Evolutionary conservation across 2,329 filamentous ascomycete genomes (phyloP).

Genomic region (Blumeria hordei): DNA sequence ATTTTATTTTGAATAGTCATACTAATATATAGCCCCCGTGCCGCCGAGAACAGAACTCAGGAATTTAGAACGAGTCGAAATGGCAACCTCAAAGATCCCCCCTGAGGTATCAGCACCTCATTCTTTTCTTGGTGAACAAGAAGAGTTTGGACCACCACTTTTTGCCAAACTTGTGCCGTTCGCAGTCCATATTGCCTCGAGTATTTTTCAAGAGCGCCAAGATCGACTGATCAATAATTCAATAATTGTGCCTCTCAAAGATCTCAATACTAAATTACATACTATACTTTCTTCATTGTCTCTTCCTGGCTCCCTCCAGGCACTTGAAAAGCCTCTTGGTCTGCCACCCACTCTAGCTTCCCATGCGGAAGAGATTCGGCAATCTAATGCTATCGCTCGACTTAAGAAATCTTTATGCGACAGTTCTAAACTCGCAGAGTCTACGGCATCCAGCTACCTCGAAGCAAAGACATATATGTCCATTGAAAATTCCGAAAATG

Average conservation of each 20-base stretch:
- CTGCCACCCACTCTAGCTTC: slow-evolving; percentile 65
- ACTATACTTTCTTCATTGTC: slow-evolving; percentile 61
- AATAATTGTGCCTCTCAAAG: slow-evolving; percentile 66
- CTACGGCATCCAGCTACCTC: slow-evolving; percentile 53
- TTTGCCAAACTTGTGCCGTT: slow-evolving; percentile 89
- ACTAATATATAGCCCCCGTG: slow-evolving; percentile 35
- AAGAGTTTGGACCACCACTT: slow-evolving; percentile 59
- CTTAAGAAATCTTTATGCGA: slow-evolving; percentile 64
- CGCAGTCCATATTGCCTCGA: slow-evolving; percentile 81
- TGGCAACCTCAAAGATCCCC: slow-evolving; percentile 61
- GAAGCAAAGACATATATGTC: slow-evolving; percentile 60
- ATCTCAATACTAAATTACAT: slow-evolving; percentile 56
- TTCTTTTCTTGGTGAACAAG: slow-evolving; percentile 54
- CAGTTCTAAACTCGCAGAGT: slow-evolving; percentile 67
- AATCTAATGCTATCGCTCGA: slow-evolving; percentile 63
- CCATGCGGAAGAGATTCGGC: slow-evolving; percentile 81
- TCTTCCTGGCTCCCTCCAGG: slow-evolving; percentile 77
- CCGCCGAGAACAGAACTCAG: slow-evolving; percentile 75
- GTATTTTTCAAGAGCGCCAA: slow-evolving; percentile 78
- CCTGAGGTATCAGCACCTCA: slow-evolving; percentile 62
- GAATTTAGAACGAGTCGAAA: slow-evolving; percentile 62
- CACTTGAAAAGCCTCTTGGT: slow-evolving; percentile 80
- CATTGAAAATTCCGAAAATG: slow-evolving; percentile 66
- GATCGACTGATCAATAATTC: slow-evolving; percentile 77
- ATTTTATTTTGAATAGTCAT: not conserved